A percentile compares a stretch with the other conserved stretches of the same genome.
These are phyloP conservation scores for Prunus yedoensis DNA, from an alignment of 331 rosid genomes.

Conservation along the genomic window DNA sequence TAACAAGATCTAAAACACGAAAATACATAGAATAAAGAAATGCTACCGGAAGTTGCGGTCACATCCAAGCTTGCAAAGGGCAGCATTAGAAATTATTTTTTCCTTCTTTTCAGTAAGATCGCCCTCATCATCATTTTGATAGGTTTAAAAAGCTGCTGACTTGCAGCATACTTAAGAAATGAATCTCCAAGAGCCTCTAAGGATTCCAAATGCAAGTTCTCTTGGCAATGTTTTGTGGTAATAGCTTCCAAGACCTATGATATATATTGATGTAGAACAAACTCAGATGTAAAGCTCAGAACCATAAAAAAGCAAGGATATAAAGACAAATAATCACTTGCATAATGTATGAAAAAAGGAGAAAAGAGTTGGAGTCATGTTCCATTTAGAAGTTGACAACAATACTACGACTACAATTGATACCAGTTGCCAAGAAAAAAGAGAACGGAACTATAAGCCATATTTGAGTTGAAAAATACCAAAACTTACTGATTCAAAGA, in stretches of 20 bases:
- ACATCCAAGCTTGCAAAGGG: conserved; percentile 65
- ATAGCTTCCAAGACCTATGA: conserved; percentile 51
- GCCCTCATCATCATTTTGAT: conserved; percentile 68
- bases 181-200: conserved; percentile 94
- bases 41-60: conserved; percentile 59
- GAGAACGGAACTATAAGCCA: conserved; percentile 53
- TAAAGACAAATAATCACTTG: no score
- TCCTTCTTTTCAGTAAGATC: conserved; percentile 61
- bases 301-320: not conserved
- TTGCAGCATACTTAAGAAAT: conserved; percentile 72
- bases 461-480: not conserved
- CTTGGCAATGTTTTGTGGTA: conserved; percentile 45
- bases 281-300: not conserved
- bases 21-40: conserved; percentile 7
- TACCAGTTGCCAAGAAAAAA: not conserved
- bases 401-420: not conserved
- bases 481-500: no score
- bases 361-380: no score
- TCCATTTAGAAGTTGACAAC: no score
- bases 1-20: not conserved
- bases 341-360: no score
- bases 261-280: not conserved
- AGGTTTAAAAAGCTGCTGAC: conserved; percentile 61
- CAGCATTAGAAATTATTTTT: conserved; percentile 64
- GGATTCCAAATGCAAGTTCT: conserved; percentile 70